phyloP scores from a whole-genome alignment of 2,329 filamentous ascomycete genomes.

The Neofusicoccum cordaticola region DNA sequence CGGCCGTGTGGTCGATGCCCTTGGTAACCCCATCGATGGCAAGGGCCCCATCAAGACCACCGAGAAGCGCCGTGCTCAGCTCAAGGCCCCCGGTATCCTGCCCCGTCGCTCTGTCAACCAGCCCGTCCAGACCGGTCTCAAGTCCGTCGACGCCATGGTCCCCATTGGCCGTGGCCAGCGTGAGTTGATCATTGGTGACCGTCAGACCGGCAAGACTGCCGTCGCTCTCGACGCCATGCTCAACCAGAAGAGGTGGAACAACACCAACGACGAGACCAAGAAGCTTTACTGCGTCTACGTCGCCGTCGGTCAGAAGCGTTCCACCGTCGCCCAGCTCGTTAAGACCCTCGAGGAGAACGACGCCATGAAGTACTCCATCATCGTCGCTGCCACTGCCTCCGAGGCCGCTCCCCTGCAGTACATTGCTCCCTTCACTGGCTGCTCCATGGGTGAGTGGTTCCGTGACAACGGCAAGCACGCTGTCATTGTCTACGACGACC shows the following conservation, averaged over 20 bases:
- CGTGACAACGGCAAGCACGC: slow-evolving; percentile 84
- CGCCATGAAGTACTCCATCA: slow-evolving; percentile 94
- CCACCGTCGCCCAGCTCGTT: slow-evolving; percentile 97
- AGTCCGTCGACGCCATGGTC: slow-evolving; percentile 99
- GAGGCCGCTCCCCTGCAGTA: slow-evolving; percentile 96
- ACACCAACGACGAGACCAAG: slow-evolving; percentile 79
- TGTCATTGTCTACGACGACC: slow-evolving; percentile 88
- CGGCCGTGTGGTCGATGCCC: slow-evolving; percentile 96
- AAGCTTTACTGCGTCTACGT: slow-evolving; percentile 99
- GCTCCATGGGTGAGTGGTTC: slow-evolving; percentile 67
- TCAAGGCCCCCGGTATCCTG: slow-evolving; percentile 98
- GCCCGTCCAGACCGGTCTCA: slow-evolving; percentile 98
- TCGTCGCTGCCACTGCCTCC: slow-evolving; percentile 94
- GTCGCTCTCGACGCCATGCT: slow-evolving; percentile 97
- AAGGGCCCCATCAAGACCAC: slow-evolving; percentile 95
- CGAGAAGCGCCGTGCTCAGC: slow-evolving; percentile 91
- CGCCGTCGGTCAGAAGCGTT: slow-evolving; percentile 98
- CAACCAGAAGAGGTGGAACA: slow-evolving; percentile 99
- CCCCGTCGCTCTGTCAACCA: slow-evolving; percentile 96
- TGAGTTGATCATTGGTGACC: slow-evolving; percentile 99
- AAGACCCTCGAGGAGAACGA: slow-evolving; percentile 99
- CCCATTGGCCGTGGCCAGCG: slow-evolving; percentile 99
- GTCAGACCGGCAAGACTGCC: slow-evolving; percentile 99
- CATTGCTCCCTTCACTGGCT: slow-evolving; percentile 86
- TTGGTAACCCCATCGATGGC: slow-evolving; percentile 98